phyloP scores from a whole-genome alignment of 352 stramenopile species.

The Aphanomyces stellatus region DNA sequence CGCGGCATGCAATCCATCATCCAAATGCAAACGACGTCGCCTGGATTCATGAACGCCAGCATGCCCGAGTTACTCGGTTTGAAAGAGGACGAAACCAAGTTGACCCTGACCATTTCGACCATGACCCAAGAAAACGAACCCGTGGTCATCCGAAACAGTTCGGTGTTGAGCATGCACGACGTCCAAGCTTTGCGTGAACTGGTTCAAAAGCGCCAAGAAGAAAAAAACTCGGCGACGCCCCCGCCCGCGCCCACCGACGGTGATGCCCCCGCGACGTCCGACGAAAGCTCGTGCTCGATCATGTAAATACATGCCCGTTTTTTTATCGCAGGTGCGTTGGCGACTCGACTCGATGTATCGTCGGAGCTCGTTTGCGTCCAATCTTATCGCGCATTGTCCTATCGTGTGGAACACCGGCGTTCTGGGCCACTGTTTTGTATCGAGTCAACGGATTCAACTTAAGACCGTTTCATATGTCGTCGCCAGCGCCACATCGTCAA shows the following conservation, averaged over 20 bases:
- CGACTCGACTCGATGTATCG: no score
- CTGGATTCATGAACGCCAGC: slow-evolving; percentile 59
- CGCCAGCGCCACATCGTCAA: no score
- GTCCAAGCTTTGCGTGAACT: slow-evolving; percentile 51
- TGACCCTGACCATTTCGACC: slow-evolving; percentile 49
- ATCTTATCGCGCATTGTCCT: no score
- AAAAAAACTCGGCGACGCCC: background rate
- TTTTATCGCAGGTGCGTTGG: no score
- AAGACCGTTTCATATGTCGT: no score
- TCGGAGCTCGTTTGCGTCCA: no score
- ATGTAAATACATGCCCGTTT: background rate
- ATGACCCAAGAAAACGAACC: slow-evolving; percentile 47
- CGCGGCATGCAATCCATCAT: slow-evolving; percentile 53
- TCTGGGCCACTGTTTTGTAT: no score
- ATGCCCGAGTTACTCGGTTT: slow-evolving; percentile 53
- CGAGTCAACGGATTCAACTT: no score
- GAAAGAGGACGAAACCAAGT: slow-evolving; percentile 44
- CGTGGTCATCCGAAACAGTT: slow-evolving; percentile 68
- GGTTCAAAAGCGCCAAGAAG: slow-evolving; percentile 26
- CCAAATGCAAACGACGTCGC: slow-evolving; percentile 55
- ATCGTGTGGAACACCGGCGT: no score
- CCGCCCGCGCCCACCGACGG: background rate
- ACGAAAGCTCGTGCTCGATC: background rate
- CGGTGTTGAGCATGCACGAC: slow-evolving; percentile 66
- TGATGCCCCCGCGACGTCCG: background rate